Conservation (phyloP, 306 rosid species). For the Citrullus mucosospermus region DNA sequence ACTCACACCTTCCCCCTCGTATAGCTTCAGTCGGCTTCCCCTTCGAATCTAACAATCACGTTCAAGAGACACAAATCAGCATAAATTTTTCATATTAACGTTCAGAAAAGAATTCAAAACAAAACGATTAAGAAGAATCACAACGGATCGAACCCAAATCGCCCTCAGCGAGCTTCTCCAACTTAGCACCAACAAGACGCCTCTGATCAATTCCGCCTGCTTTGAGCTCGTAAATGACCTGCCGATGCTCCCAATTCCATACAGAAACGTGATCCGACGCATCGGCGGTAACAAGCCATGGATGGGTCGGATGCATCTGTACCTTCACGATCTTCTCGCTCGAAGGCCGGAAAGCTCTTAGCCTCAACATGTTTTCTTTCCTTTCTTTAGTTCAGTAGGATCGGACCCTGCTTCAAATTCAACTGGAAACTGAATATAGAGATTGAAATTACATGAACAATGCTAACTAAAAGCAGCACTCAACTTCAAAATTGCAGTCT, state of each 20-base stretch:
- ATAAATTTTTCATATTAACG: background rate
- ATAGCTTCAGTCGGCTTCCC: slow-evolving; percentile 95
- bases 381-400: background rate
- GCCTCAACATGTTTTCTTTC: slow-evolving; percentile 49
- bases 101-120: background rate
- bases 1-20: slow-evolving; percentile 88
- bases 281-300: slow-evolving; percentile 98
- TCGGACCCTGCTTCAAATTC: background rate
- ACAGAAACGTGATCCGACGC: slow-evolving; percentile 94
- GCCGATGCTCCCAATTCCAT: slow-evolving; percentile 99
- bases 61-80: background rate
- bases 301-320: slow-evolving; percentile 95
- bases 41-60: slow-evolving; percentile 43
- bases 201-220: slow-evolving; percentile 97
- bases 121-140: background rate
- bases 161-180: slow-evolving; percentile 99
- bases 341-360: slow-evolving; percentile 77
- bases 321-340: slow-evolving; percentile 85
- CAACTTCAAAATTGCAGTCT: background rate
- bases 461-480: background rate
- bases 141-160: slow-evolving; percentile 49
- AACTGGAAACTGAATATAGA: background rate
- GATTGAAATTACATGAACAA: background rate
- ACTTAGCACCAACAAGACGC: slow-evolving; percentile 88
- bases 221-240: slow-evolving; percentile 94